Conservation (phyloP, 805 yeast species). For the Yarrowia sp. region DNA sequence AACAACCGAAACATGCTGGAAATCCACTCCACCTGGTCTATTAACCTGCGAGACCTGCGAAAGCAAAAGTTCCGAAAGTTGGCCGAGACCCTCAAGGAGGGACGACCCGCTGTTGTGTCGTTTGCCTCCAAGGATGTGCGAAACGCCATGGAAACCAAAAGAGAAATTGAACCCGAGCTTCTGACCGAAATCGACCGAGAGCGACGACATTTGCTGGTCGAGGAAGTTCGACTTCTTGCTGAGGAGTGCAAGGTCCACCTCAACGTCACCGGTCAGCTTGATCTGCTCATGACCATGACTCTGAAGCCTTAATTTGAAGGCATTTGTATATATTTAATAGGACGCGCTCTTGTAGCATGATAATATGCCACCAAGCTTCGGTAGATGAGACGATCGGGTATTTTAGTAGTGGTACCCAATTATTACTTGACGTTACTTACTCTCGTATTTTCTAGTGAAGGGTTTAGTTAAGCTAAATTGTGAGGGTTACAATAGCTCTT, state of each 20-base stretch:
- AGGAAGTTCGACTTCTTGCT: slow-evolving; percentile 43
- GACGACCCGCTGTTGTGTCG: slow-evolving; percentile 31
- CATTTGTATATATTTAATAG: slow-evolving; percentile 28
- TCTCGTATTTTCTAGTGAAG: no score
- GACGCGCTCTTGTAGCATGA: background rate
- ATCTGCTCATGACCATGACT: slow-evolving; percentile 42
- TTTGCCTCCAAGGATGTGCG: slow-evolving; percentile 29
- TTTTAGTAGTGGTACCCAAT: no score
- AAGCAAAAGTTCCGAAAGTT: slow-evolving; percentile 35
- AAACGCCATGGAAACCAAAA: slow-evolving; percentile 12
- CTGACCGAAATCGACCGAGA: slow-evolving; percentile 45
- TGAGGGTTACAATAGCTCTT: no score
- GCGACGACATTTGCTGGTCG: slow-evolving; percentile 46
- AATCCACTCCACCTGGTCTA: slow-evolving; percentile 32
- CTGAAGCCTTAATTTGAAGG: slow-evolving; percentile 16
- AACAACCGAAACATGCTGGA: slow-evolving; percentile 29
- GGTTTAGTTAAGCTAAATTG: no score
- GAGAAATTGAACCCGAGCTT: slow-evolving; percentile 4
- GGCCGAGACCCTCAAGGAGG: slow-evolving; percentile 35
- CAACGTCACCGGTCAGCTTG: slow-evolving; percentile 44
- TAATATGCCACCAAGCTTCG: no score
- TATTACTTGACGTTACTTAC: no score
- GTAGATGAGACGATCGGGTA: no score
- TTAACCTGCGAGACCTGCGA: slow-evolving; percentile 23
- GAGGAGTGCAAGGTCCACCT: slow-evolving; percentile 44